A percentile compares a stretch with the other conserved stretches of the same genome.
Evolutionary conservation across 768 basidiomycete species (phyloP).

Genomic region (Paxillus ammoniavirescens): DNA sequence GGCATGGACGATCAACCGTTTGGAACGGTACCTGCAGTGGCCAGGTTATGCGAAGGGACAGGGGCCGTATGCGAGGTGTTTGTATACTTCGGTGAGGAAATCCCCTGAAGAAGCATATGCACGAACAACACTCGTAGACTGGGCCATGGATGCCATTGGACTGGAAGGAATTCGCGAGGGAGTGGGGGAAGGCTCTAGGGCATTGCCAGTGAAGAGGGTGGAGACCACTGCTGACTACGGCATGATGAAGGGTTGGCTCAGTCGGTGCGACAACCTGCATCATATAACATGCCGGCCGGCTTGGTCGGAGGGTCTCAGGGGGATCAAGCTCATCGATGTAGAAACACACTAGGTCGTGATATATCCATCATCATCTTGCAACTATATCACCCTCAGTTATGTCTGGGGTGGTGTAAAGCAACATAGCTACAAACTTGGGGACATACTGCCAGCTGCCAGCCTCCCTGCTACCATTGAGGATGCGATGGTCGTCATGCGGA

Average conservation of each 20-base stretch:
- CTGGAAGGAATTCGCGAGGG: not conserved
- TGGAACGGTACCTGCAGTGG: not conserved
- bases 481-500: constrained; percentile 12
- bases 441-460: not conserved
- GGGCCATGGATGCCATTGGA: constrained; percentile 7
- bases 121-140: not conserved
- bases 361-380: constrained; percentile 5
- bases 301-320: constrained; percentile 1
- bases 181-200: not conserved
- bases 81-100: constrained; percentile 1
- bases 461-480: constrained; percentile 19
- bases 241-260: constrained; percentile 9
- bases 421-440: constrained; percentile 7
- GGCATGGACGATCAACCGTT: constrained; percentile 1
- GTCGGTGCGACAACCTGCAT: constrained; percentile 7
- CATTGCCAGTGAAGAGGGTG: constrained; percentile 9
- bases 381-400: constrained; percentile 16
- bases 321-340: constrained; percentile 10
- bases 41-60: not conserved
- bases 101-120: not conserved
- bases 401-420: constrained; percentile 15
- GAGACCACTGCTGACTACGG: not conserved
- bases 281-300: constrained; percentile 5
- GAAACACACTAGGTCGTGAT: constrained; percentile 6
- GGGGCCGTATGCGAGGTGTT: constrained; percentile 8